Percentiles rank a stretch among this genome's conserved stretches.
Conservation (phyloP, 305 asterid genomes). For the Fraxinus baroniana region DNA sequence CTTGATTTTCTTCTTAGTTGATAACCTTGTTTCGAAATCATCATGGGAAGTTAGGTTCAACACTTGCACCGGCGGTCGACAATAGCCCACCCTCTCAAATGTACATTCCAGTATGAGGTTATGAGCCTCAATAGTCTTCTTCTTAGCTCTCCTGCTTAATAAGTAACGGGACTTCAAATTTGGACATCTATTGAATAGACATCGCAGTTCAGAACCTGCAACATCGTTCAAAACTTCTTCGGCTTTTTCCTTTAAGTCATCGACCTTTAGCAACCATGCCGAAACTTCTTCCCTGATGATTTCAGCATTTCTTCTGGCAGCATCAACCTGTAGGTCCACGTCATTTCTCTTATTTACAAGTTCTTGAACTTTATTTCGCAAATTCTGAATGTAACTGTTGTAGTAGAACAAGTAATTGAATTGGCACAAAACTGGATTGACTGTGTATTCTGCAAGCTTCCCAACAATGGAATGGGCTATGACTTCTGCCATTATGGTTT, state of each 20-base stretch:
- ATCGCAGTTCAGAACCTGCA: background rate
- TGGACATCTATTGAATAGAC: background rate
- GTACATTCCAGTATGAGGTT: background rate
- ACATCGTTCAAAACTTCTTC: background rate
- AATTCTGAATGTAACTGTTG: background rate
- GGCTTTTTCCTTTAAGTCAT: background rate
- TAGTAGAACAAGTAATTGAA: conserved; percentile 20
- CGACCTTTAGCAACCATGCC: conserved; percentile 7
- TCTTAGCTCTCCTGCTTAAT: conserved; percentile 21
- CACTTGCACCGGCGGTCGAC: background rate
- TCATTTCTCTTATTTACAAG: background rate
- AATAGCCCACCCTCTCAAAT: background rate
- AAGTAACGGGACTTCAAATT: conserved; percentile 15
- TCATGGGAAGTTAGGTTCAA: background rate
- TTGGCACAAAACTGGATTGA: conserved; percentile 4
- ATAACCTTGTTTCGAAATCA: background rate
- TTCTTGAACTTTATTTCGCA: background rate
- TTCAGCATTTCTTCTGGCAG: background rate
- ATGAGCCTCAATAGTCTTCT: background rate
- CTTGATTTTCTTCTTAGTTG: background rate
- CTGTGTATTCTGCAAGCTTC: background rate
- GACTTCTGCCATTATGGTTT: background rate
- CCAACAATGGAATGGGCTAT: background rate
- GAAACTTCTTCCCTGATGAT: background rate
- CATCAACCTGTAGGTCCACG: background rate